phyloP scores from a whole-genome alignment of 169 alveolate genomes.

The Perkinsus olseni region DNA sequence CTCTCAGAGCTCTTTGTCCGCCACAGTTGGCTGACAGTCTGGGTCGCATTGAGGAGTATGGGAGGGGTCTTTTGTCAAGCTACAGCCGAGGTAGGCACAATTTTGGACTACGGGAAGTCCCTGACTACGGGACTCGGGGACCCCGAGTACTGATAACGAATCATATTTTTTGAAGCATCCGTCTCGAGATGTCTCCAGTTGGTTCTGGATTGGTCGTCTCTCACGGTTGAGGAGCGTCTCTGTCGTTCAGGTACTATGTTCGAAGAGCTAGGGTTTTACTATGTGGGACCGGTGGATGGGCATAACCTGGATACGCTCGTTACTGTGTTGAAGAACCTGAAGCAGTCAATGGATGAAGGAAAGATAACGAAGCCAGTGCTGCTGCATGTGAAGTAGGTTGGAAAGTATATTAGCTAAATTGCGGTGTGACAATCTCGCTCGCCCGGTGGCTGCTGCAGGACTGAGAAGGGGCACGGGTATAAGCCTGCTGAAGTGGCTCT shows the following conservation, averaged over 20 bases:
- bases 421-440: neutral
- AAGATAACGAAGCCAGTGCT: constrained; percentile 41
- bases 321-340: constrained; percentile 31
- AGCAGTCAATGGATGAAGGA: neutral
- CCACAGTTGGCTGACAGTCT: neutral
- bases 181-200: no score
- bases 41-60: neutral
- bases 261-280: constrained; percentile 33
- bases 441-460: constrained; percentile 4
- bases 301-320: constrained; percentile 46
- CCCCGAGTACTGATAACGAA: no score
- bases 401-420: neutral
- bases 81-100: neutral
- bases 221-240: neutral
- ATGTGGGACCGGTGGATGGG: constrained; percentile 64
- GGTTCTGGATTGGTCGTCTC: no score
- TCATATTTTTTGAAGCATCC: neutral
- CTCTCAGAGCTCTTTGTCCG: neutral
- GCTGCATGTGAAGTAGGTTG: constrained; percentile 40
- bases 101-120: neutral
- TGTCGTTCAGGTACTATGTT: constrained; percentile 16
- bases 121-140: no score
- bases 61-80: neutral
- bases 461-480: constrained; percentile 61
- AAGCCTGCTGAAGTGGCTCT: constrained; percentile 49